A percentile compares a stretch with the other conserved stretches of the same genome.
phyloP scores from a whole-genome alignment of 371 early-diverging fungal species.

The Rhizomucor pusillus region DNA sequence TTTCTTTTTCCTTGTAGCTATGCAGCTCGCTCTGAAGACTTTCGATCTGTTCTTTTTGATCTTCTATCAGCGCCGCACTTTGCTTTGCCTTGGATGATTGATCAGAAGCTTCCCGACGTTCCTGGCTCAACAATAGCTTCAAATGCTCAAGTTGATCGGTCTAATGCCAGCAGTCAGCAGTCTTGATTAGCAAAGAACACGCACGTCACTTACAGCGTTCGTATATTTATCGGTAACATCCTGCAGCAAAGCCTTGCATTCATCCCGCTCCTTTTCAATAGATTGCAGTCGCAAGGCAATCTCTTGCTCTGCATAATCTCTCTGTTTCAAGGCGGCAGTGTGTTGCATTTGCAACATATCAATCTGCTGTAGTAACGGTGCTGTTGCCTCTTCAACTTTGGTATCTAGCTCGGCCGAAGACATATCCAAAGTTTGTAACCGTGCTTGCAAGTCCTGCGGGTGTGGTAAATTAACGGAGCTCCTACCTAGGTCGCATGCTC shows the following conservation, averaged over 20 bases:
- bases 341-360: slow-evolving; percentile 70
- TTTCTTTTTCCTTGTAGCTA: slow-evolving; percentile 31
- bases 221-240: slow-evolving; percentile 21
- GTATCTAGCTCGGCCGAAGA: slow-evolving; percentile 59
- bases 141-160: slow-evolving; percentile 13
- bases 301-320: slow-evolving; percentile 69
- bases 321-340: slow-evolving; percentile 48
- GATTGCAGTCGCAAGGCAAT: slow-evolving; percentile 46
- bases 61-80: slow-evolving; percentile 18
- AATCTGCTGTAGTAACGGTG: slow-evolving; percentile 62
- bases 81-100: slow-evolving; percentile 22
- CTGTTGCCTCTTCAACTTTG: slow-evolving; percentile 10
- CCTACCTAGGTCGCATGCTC: not conserved
- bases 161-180: not conserved
- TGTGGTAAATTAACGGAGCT: too few species aligned
- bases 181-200: not conserved
- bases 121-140: slow-evolving; percentile 22
- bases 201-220: slow-evolving; percentile 14
- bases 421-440: slow-evolving; percentile 58
- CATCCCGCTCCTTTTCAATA: slow-evolving; percentile 41
- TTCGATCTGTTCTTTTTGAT: slow-evolving; percentile 27
- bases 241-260: slow-evolving; percentile 23
- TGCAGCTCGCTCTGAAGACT: slow-evolving; percentile 26
- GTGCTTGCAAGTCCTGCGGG: slow-evolving; percentile 51
- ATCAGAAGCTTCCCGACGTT: slow-evolving; percentile 22